These are phyloP conservation scores for Calonectria hongkongensis DNA, from an alignment of 2,329 filamentous ascomycete species.

Conservation along the genomic window DNA sequence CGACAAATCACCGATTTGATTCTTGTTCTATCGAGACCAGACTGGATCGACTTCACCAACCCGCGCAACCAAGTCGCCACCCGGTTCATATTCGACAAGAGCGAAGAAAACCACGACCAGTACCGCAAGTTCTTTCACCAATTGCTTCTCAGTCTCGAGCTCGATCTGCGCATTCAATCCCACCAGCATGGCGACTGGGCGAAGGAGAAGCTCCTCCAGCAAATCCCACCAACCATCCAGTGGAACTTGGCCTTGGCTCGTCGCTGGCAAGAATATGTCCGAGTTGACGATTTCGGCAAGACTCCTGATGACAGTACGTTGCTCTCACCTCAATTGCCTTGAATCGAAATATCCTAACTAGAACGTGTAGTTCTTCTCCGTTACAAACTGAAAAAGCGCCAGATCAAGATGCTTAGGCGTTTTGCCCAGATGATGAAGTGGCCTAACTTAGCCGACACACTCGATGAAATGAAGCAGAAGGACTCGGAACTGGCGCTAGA, in stretches of 20 bases:
- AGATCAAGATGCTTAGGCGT: conserved; percentile 80
- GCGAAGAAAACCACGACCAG: conserved; percentile 71
- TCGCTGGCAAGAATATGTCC: conserved; percentile 82
- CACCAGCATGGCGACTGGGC: conserved; percentile 76
- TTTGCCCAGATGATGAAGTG: conserved; percentile 86
- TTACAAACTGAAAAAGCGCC: conserved; percentile 78
- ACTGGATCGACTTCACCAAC: conserved; percentile 84
- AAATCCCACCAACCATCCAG: conserved; percentile 81
- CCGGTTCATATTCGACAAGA: conserved; percentile 80
- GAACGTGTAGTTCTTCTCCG: conserved; percentile 72
- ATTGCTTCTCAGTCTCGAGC: conserved; percentile 82
- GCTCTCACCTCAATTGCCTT: background rate
- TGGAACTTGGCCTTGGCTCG: conserved; percentile 85
- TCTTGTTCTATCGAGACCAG: conserved; percentile 78
- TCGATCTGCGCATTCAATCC: conserved; percentile 82
- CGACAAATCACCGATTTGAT: conserved; percentile 84
- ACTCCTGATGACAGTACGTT: conserved; percentile 70
- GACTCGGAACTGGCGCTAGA: conserved; percentile 76
- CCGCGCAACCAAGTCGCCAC: conserved; percentile 84
- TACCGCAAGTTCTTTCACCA: conserved; percentile 85
- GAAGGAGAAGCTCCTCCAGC: conserved; percentile 77
- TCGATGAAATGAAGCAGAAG: conserved; percentile 76
- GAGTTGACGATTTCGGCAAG: conserved; percentile 76
- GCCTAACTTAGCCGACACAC: conserved; percentile 81
- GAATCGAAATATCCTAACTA: conserved; percentile 6